Percentiles rank a stretch among this genome's conserved stretches.
phyloP scores from a whole-genome alignment of 148 eudicot species.

The Silene uniflora region DNA sequence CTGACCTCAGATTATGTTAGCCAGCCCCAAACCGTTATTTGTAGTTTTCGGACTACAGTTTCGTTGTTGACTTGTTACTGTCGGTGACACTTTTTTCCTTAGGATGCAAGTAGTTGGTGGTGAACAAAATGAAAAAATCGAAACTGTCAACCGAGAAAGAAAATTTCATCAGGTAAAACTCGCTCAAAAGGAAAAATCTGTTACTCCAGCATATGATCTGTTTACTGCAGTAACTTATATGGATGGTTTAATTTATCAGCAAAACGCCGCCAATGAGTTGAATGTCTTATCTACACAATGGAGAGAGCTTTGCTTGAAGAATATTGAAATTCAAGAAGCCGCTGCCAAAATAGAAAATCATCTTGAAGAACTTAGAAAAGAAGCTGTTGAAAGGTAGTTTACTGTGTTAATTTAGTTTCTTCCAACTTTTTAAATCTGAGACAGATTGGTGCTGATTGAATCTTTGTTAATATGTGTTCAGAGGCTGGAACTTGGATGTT shows the following conservation, averaged over 20 bases:
- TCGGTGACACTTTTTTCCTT: background rate
- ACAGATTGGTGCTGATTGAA: slow-evolving; percentile 10
- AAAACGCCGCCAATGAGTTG: slow-evolving; percentile 86
- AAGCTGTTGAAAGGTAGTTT: slow-evolving; percentile 68
- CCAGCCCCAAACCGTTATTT: background rate
- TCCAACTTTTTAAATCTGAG: background rate
- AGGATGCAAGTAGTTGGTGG: slow-evolving; percentile 73
- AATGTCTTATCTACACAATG: slow-evolving; percentile 86
- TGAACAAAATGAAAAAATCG: slow-evolving; percentile 67
- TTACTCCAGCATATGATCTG: background rate
- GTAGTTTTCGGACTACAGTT: background rate
- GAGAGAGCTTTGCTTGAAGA: slow-evolving; percentile 88
- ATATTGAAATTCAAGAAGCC: slow-evolving; percentile 78
- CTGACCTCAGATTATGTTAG: background rate
- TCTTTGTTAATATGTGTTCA: slow-evolving; percentile 18
- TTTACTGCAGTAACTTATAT: background rate
- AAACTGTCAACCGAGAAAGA: slow-evolving; percentile 85
- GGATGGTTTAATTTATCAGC: slow-evolving; percentile 46
- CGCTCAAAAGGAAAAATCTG: background rate
- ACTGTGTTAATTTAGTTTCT: background rate
- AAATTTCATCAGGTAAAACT: slow-evolving; percentile 77
- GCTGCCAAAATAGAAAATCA: slow-evolving; percentile 51
- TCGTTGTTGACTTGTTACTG: background rate
- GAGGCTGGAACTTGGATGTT: slow-evolving; percentile 68
- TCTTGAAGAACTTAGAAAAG: slow-evolving; percentile 53